These are phyloP conservation scores for Russula ochroleuca DNA, from an alignment of 768 basidiomycete species.

Conservation along the genomic window DNA sequence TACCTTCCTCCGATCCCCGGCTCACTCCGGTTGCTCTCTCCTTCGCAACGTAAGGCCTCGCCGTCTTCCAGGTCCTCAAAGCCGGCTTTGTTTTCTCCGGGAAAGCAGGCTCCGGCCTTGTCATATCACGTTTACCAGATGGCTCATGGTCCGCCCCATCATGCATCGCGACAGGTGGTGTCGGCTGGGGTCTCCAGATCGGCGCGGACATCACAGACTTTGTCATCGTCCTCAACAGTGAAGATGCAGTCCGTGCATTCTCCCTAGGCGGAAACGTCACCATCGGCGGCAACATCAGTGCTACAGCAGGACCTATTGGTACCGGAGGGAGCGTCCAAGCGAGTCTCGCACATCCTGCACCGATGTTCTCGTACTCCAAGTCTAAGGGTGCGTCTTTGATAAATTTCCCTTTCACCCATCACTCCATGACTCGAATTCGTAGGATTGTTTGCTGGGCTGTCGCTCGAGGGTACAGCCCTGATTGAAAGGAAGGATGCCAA, in stretches of 20 bases:
- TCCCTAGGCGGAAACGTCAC: constrained; percentile 94
- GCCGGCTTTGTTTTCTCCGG: constrained; percentile 95
- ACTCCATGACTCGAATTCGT: constrained; percentile 13
- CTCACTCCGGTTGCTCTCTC: neutral
- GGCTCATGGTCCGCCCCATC: constrained; percentile 97
- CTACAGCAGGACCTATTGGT: constrained; percentile 87
- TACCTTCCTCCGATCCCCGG: neutral
- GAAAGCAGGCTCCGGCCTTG: constrained; percentile 88
- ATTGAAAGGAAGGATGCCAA: constrained; percentile 97
- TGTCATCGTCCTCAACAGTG: constrained; percentile 94
- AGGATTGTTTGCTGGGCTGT: constrained; percentile 94
- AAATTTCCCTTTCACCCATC: neutral
- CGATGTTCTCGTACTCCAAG: constrained; percentile 97
- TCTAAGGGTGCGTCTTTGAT: constrained; percentile 66
- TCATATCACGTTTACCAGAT: constrained; percentile 88
- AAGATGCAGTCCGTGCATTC: constrained; percentile 94
- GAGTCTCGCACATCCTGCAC: constrained; percentile 84
- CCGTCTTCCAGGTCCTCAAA: constrained; percentile 90
- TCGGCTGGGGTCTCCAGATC: constrained; percentile 93
- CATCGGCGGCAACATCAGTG: constrained; percentile 84
- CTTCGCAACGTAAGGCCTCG: constrained; percentile 59
- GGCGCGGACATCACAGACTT: constrained; percentile 95
- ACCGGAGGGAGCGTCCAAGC: constrained; percentile 90
- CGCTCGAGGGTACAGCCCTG: constrained; percentile 89
- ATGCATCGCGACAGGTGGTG: constrained; percentile 93